phyloP scores from a whole-genome alignment of 2,329 filamentous ascomycete genomes.

The Cordyceps farinosa region DNA sequence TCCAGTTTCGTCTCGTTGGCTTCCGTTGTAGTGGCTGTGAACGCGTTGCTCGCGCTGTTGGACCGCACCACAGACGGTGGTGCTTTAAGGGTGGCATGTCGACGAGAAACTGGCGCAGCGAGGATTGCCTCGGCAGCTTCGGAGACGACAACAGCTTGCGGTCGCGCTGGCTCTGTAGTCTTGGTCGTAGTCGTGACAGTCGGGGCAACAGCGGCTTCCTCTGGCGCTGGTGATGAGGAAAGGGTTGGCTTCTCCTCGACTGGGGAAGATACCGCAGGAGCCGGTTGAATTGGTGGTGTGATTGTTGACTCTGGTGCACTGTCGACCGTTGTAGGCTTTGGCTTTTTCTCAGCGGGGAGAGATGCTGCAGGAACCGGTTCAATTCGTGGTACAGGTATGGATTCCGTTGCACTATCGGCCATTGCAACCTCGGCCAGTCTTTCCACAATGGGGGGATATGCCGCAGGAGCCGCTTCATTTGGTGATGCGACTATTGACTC shows the following conservation, averaged over 20 bases:
- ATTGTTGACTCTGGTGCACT: neutral
- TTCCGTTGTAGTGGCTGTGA: neutral
- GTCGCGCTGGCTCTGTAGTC: neutral
- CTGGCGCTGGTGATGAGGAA: neutral
- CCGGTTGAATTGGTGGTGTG: no score
- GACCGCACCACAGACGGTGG: neutral
- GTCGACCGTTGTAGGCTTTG: neutral
- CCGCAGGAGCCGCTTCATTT: neutral
- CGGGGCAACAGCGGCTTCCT: neutral
- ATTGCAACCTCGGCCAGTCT: neutral
- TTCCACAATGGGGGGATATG: neutral
- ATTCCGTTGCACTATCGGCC: no score
- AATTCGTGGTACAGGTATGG: no score
- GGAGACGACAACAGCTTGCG: neutral
- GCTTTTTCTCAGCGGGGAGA: neutral
- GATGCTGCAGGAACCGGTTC: no score
- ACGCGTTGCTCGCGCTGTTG: neutral
- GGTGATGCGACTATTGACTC: no score
- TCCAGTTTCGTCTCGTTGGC: conserved; percentile 3
- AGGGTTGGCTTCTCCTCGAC: neutral
- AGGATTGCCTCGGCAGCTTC: neutral
- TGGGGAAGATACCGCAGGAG: neutral
- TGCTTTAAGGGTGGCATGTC: neutral
- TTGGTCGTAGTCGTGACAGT: neutral
- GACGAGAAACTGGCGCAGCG: neutral